Evolutionary conservation across 2,329 filamentous ascomycete genomes (phyloP).

Genomic region (Fusarium transvaalense): DNA sequence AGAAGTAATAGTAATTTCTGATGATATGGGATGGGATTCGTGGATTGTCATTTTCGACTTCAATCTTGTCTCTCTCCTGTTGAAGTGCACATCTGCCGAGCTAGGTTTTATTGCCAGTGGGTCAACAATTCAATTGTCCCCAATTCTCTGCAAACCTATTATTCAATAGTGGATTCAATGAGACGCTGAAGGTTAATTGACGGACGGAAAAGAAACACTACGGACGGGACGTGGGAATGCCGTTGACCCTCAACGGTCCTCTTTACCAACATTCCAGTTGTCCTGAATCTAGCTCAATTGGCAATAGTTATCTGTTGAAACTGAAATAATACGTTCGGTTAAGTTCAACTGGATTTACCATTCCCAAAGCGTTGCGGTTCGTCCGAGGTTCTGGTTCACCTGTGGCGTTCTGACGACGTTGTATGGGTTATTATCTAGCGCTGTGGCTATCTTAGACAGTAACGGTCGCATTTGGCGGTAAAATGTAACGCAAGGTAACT

Average conservation of each 20-base stretch:
- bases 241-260: neutral
- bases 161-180: neutral
- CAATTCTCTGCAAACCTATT: neutral
- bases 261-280: neutral
- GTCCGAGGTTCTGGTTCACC: neutral
- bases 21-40: neutral
- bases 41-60: neutral
- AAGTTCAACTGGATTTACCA: neutral
- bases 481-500: neutral
- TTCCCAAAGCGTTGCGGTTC: neutral
- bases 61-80: too few species aligned
- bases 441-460: neutral
- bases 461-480: neutral
- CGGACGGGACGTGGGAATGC: slow-evolving; percentile 5
- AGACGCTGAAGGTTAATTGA: neutral
- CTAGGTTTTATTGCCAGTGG: slow-evolving; percentile 1
- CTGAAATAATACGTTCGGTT: neutral
- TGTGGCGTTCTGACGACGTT: neutral
- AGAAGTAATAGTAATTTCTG: neutral
- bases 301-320: neutral
- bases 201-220: neutral
- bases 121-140: neutral
- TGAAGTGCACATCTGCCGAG: neutral
- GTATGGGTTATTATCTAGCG: slow-evolving; percentile 3
- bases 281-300: neutral